Conservation (phyloP, 169 alveolate species). For the Plasmodium vivax region DNA sequence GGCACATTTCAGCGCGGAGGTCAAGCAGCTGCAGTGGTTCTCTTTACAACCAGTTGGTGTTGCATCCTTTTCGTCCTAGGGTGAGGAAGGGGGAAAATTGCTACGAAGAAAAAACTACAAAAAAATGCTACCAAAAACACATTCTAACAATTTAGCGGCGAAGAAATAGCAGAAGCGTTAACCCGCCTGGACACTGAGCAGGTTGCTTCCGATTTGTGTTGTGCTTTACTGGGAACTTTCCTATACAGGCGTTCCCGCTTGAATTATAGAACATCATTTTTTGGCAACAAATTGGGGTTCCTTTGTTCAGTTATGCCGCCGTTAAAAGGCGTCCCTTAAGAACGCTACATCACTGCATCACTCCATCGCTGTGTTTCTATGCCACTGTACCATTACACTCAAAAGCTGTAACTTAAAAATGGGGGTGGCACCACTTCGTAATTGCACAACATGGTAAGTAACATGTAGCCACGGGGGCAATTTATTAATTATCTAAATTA, state of each 20-base stretch:
- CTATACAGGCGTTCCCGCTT: not conserved
- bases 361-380: not conserved
- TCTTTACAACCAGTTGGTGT: not conserved
- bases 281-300: not conserved
- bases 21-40: not conserved
- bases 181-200: not conserved
- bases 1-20: not conserved
- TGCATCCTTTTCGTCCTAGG: not conserved
- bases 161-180: not conserved
- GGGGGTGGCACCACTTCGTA: not conserved
- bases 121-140: not conserved
- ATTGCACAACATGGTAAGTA: not conserved
- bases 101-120: not conserved
- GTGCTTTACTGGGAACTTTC: not conserved
- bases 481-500: not conserved
- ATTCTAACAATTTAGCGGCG: not conserved
- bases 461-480: not conserved
- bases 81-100: not conserved
- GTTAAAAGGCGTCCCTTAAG: not conserved
- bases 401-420: not conserved
- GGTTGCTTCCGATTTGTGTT: not conserved
- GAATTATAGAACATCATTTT: not conserved
- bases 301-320: not conserved
- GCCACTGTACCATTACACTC: not conserved
- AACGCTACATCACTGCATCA: not conserved